Evolutionary conservation across 1,284 basidiomycete genomes (phyloP).

Genomic region (Heterobasidion parviporum): DNA sequence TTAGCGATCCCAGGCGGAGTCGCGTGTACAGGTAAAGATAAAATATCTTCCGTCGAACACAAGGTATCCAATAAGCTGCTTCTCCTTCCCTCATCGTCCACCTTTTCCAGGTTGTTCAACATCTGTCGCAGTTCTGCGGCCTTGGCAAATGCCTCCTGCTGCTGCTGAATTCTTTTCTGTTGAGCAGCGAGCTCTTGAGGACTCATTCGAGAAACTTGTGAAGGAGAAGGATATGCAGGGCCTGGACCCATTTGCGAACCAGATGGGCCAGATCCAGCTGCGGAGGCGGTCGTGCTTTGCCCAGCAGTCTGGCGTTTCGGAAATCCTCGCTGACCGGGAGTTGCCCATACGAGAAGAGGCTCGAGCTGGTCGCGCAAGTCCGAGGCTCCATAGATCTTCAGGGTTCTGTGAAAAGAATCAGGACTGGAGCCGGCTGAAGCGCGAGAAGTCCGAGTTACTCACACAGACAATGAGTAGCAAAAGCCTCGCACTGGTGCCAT

Average conservation of each 20-base stretch:
- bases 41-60: conserved; percentile 59
- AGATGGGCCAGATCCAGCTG: background rate
- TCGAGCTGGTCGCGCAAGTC: conserved; percentile 56
- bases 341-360: conserved; percentile 66
- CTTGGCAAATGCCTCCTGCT: conserved; percentile 45
- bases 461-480: conserved; percentile 56
- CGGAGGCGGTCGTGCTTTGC: conserved; percentile 7
- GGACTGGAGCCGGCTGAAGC: conserved; percentile 3
- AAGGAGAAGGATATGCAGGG: background rate
- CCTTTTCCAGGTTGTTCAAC: conserved; percentile 62
- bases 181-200: conserved; percentile 20
- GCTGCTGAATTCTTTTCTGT: conserved; percentile 29
- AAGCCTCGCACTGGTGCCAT: conserved; percentile 30
- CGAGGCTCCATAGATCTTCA: conserved; percentile 64
- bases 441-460: conserved; percentile 13
- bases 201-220: background rate
- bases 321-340: conserved; percentile 57
- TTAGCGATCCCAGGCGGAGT: conserved; percentile 59
- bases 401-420: conserved; percentile 32
- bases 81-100: conserved; percentile 71
- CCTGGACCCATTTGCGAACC: background rate
- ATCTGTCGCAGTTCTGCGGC: conserved; percentile 61
- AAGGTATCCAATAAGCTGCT: conserved; percentile 59
- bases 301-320: conserved; percentile 14
- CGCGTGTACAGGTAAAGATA: conserved; percentile 57